Conservation (phyloP, 2,329 filamentous ascomycete genomes). For the Claviceps pusilla region DNA sequence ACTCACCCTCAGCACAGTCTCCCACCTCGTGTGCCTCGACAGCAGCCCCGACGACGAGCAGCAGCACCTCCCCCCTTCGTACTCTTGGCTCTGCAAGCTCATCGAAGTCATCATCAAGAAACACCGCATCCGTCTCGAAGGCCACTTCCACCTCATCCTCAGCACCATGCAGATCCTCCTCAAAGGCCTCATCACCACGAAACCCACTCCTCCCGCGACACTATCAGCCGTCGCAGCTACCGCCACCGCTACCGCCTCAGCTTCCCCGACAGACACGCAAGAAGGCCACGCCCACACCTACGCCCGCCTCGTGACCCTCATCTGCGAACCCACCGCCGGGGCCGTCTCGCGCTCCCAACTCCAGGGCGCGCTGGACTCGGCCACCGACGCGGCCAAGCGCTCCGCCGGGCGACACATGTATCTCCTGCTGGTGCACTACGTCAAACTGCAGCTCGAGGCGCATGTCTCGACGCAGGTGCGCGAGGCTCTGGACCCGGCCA, state of each 20-base stretch:
- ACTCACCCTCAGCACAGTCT: slow-evolving; percentile 31
- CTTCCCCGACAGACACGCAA: slow-evolving; percentile 14
- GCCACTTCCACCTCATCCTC: slow-evolving; percentile 45
- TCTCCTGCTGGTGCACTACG: slow-evolving; percentile 41
- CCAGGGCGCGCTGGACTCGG: slow-evolving; percentile 37
- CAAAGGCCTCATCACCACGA: slow-evolving; percentile 30
- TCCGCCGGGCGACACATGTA: slow-evolving; percentile 49
- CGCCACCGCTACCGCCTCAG: not conserved
- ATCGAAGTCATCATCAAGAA: slow-evolving; percentile 42
- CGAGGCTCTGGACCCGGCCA: slow-evolving; percentile 40
- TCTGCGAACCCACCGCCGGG: slow-evolving; percentile 44
- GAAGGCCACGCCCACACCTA: slow-evolving; percentile 34
- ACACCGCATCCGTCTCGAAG: slow-evolving; percentile 45
- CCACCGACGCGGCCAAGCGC: slow-evolving; percentile 44
- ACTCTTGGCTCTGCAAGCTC: slow-evolving; percentile 35
- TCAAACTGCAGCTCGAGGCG: slow-evolving; percentile 45
- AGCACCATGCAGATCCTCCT: slow-evolving; percentile 41
- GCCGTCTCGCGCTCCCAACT: slow-evolving; percentile 34
- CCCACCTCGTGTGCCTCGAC: slow-evolving; percentile 17
- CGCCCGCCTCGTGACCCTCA: slow-evolving; percentile 40
- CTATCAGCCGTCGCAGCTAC: not conserved
- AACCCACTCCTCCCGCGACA: slow-evolving; percentile 11
- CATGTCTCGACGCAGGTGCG: slow-evolving; percentile 34
- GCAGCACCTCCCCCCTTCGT: slow-evolving; percentile 24
- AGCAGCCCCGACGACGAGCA: slow-evolving; percentile 12